Base-by-base conservation (phyloP, 371 early-diverging fungal genomes). In the Apophysomyces elegans region DNA sequence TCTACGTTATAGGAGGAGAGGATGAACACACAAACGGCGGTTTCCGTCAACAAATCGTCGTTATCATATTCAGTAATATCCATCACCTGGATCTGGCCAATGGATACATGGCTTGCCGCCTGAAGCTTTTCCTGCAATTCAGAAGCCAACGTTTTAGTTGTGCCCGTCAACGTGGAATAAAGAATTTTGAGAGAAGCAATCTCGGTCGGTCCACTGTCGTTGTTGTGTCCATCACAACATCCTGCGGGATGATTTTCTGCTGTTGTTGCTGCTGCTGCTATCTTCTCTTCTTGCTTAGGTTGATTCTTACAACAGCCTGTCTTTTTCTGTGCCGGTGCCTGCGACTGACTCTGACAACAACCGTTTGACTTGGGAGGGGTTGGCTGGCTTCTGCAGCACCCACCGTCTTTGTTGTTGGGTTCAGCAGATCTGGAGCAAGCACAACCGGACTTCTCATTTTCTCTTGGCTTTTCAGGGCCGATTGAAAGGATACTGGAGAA, bases 1-100 rank as follows among this genome's bases (percentile, higher is more conserved):
- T 92, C 93, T 6, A 91, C 90, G 38, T 88, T 87, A 66, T 90
- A 92, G 0, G 89, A 91, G 7, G 91, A 86, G 4, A 92, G 65
- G 45, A 91, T 68, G 70, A 93, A 90, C 18, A 91, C 70, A 62
- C 87, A 87, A 4, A 88, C 76, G 5, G 80, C 70, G 0, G 84
- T 84, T 63, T 90, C 88, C 16, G 81, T 67, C 62, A 85, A 67
- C 54, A 91, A 75, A 60, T 88, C 85, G 62, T 92, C 91, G n/a
- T 88, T 88, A 56, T 90, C 90, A 54, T 90, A 90, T 38, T 89
- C 88, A 36, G 87, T 84, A 61, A 90, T 81, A 68, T 90, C 88
- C 65, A 89, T 67, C 7, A 84, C 56, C 32, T 77, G 70, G 11
- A 77, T 58, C 35, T 74, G 61, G n/a, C 75, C 50, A 43, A 82